phyloP scores from a whole-genome alignment of 148 eudicot genomes.

The Vaccinium corymbosum region DNA sequence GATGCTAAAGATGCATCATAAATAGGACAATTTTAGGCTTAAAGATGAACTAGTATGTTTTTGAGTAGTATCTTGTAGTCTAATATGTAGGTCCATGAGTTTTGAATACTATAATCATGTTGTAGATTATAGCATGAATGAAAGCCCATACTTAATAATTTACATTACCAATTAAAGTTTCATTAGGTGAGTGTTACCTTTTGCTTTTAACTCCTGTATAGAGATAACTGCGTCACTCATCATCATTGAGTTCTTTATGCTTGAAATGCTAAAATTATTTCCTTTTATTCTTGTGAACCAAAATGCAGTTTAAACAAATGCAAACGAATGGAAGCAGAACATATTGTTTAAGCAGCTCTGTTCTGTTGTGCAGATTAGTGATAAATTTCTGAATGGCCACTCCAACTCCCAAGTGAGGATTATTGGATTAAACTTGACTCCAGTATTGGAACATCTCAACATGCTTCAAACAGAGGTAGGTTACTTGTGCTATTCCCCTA shows the following conservation, averaged over 20 bases:
- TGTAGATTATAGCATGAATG: background rate
- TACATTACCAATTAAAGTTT: background rate
- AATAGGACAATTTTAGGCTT: background rate
- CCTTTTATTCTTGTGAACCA: background rate
- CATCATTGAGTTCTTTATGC: background rate
- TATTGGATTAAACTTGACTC: slow-evolving; percentile 21
- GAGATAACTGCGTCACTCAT: background rate
- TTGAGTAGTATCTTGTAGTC: background rate
- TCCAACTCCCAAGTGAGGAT: slow-evolving; percentile 27
- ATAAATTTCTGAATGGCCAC: slow-evolving; percentile 27
- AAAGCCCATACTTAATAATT: background rate
- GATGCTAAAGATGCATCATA: background rate
- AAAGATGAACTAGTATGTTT: background rate
- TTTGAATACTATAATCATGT: background rate
- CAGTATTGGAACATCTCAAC: slow-evolving; percentile 11
- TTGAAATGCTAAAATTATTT: background rate
- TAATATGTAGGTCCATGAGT: background rate
- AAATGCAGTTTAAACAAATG: background rate
- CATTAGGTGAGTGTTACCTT: background rate
- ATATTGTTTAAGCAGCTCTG: background rate
- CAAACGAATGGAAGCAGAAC: background rate
- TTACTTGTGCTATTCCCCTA: slow-evolving; percentile 20
- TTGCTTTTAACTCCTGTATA: background rate
- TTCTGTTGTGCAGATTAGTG: slow-evolving; percentile 26
- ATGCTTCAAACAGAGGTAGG: slow-evolving; percentile 9